Conservation (phyloP, 2,329 filamentous ascomycete genomes). For the Fusarium ambrosium region DNA sequence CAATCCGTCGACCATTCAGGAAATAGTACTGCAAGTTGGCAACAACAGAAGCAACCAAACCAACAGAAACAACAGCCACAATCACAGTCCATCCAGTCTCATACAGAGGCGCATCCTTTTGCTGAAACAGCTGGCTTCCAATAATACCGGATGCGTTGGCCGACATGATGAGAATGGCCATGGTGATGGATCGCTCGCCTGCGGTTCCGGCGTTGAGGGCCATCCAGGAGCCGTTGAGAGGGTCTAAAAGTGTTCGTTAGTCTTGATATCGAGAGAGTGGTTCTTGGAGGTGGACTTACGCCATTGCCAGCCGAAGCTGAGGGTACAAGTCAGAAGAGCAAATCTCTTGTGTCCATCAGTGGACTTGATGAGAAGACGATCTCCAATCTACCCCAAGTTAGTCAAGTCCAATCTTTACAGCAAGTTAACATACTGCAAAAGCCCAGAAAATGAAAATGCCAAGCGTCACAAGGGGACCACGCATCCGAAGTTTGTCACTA, state of each 20-base stretch:
- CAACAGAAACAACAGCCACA: slow-evolving; percentile 43
- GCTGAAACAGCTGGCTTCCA: slow-evolving; percentile 49
- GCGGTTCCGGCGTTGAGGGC: slow-evolving; percentile 47
- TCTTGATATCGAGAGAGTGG: rapidly evolving
- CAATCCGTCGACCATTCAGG: slow-evolving; percentile 51
- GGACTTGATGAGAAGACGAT: slow-evolving; percentile 37
- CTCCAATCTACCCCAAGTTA: slow-evolving; percentile 27
- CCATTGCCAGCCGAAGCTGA: slow-evolving; percentile 37
- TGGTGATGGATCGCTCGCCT: slow-evolving; percentile 50
- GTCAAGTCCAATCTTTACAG: background rate
- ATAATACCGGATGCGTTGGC: slow-evolving; percentile 50
- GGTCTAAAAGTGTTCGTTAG: slow-evolving; percentile 23
- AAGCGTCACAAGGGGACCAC: slow-evolving; percentile 33
- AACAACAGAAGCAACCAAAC: slow-evolving; percentile 33
- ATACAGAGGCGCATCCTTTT: slow-evolving; percentile 49
- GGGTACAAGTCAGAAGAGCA: slow-evolving; percentile 26
- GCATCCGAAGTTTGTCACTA: slow-evolving; percentile 39
- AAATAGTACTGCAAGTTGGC: slow-evolving; percentile 54
- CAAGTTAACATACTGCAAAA: slow-evolving; percentile 17
- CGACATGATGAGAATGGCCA: slow-evolving; percentile 52
- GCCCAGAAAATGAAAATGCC: slow-evolving; percentile 37
- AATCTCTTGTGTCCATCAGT: slow-evolving; percentile 31
- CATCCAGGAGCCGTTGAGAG: slow-evolving; percentile 50
- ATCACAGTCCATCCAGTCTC: slow-evolving; percentile 47
- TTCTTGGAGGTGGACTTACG: slow-evolving; percentile 18